phyloP scores from a whole-genome alignment of 495 filamentous ascomycete genomes.

The Extremus antarcticus region DNA sequence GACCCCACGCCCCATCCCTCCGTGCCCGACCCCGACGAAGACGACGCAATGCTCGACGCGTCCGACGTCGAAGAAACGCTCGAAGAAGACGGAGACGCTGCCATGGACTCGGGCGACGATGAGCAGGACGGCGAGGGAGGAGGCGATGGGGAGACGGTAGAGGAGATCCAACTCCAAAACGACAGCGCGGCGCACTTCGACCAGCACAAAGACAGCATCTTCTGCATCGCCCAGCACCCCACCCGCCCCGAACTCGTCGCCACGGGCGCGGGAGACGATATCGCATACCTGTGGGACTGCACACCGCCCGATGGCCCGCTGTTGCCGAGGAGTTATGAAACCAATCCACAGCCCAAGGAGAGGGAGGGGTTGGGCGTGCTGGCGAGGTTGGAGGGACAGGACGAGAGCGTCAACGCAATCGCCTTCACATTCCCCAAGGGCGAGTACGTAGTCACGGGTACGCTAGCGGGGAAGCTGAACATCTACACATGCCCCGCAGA shows the following conservation, averaged over 20 bases:
- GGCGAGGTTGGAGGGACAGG: conserved; percentile 71
- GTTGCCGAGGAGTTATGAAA: conserved; percentile 64
- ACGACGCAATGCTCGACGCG: conserved; percentile 31
- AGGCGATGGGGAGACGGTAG: conserved; percentile 31
- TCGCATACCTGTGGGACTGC: conserved; percentile 71
- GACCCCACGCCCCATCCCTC: not conserved
- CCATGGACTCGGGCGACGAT: conserved; percentile 48
- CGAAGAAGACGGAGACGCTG: conserved; percentile 29
- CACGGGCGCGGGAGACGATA: conserved; percentile 77
- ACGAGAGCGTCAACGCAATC: conserved; percentile 78
- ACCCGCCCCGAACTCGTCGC: conserved; percentile 64
- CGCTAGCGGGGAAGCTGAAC: conserved; percentile 61
- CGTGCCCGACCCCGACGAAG: conserved; percentile 25
- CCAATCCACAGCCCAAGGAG: conserved; percentile 46
- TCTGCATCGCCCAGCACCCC: conserved; percentile 88
- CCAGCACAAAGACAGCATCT: conserved; percentile 73
- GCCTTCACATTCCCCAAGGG: conserved; percentile 74
- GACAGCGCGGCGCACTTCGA: conserved; percentile 91
- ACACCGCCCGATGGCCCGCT: conserved; percentile 50
- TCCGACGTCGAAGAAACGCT: conserved; percentile 34
- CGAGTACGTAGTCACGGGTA: conserved; percentile 73
- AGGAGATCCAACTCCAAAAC: conserved; percentile 74
- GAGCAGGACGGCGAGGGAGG: conserved; percentile 27
- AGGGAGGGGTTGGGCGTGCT: conserved; percentile 50
- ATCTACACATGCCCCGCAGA: conserved; percentile 24